Conservation (phyloP, 805 yeast species). For the Yamadazyma ubonensis region DNA sequence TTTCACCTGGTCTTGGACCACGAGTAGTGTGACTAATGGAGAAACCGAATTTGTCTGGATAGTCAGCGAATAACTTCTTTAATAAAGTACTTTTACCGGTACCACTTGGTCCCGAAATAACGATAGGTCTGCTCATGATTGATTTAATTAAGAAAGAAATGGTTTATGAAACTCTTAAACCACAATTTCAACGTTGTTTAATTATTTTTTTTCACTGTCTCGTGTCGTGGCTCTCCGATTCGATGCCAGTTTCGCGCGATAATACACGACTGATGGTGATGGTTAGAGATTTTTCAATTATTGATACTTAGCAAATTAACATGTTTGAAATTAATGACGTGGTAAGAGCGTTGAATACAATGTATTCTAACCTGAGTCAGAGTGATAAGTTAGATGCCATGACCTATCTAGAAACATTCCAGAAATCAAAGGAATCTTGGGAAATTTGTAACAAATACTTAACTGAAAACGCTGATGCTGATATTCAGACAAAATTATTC, state of each 20-base stretch:
- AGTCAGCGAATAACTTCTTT: constrained; percentile 86
- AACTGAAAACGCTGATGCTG: constrained; percentile 24
- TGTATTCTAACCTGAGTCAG: constrained; percentile 44
- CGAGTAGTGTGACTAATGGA: constrained; percentile 94
- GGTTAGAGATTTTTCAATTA: neutral
- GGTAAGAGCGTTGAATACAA: constrained; percentile 46
- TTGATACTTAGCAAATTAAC: neutral
- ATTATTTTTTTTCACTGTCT: neutral
- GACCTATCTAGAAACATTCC: constrained; percentile 71
- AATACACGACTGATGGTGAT: constrained; percentile 4
- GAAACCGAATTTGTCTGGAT: constrained; percentile 87
- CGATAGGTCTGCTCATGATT: constrained; percentile 69
- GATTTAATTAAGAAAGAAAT: constrained; percentile 1
- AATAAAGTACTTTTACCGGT: constrained; percentile 94
- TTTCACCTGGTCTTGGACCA: constrained; percentile 87
- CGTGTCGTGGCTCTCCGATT: constrained; percentile 1
- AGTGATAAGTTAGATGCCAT: constrained; percentile 52
- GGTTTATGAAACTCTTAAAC: no score
- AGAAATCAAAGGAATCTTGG: constrained; percentile 86
- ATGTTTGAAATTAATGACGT: constrained; percentile 26
- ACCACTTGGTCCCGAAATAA: constrained; percentile 95
- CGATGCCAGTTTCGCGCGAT: neutral
- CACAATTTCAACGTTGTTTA: neutral
- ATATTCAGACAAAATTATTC: constrained; percentile 69
- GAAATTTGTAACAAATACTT: constrained; percentile 58